Base-by-base conservation (phyloP, 768 basidiomycete species). In the Calvatia gigantea region DNA sequence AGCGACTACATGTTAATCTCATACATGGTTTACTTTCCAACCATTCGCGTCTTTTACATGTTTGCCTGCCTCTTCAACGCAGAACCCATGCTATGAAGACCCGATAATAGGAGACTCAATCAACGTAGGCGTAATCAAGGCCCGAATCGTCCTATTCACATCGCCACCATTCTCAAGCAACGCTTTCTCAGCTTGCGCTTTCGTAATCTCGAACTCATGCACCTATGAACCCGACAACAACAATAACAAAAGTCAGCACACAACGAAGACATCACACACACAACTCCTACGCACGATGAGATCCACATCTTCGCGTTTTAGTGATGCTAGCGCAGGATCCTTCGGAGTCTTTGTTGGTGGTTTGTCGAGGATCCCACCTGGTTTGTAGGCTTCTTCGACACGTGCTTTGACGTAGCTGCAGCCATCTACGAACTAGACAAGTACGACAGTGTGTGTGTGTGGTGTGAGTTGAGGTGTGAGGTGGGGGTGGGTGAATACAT, bases 401-500 rank as follows among this genome's bases (percentile, higher is more conserved):
- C 82, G 83, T 49, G 75, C 73, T 65, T 87, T 89, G 23, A 81
- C 82, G 62, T 86, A 89, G 7, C 85, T 76, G 50, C 79, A 79
- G 6, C 87, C 87, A 63, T 89, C 87, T 17, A 67, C 70, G 63
- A 82, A 87, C 86, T 87, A 61, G 38, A 15, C 9, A 21, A 49
- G 31, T 27, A 41, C 12, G 45, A 44, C 50, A 38, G 17, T 54
- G 27, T 51, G 38, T 27, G 11, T n/a, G 25, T 7, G 38, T 48
- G 25, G 28, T 11, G 48, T 29, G 41, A 31, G 43, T 32, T 39
- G 31, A 27, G 21, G 39, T 33, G 35, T 11, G 23, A 44, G 31
- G 27, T 28, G 44, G 21, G 19, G 42, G 21, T 23, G 21, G 11
- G 37, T 19, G 41, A 21, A 33, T 7, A 69, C 82, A 51, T 67